phyloP scores from a whole-genome alignment of 2,329 filamentous ascomycete genomes.

The Colletotrichum sp. region DNA sequence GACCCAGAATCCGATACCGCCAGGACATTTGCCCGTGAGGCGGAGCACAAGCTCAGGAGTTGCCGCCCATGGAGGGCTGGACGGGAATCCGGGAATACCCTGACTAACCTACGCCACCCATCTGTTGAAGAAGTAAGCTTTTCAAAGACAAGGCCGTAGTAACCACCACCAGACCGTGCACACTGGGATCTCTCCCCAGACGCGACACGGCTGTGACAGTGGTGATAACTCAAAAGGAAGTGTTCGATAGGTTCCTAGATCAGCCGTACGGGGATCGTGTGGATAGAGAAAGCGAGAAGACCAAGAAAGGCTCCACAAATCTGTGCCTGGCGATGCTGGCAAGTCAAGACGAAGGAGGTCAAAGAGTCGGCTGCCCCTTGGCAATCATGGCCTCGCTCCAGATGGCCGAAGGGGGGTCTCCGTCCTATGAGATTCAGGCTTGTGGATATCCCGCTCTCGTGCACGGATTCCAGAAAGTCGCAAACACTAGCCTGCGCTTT shows the following conservation, averaged over 20 bases:
- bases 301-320: neutral
- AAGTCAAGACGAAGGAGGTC: constrained; percentile 5
- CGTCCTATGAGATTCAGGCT: neutral
- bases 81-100: neutral
- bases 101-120: neutral
- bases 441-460: neutral
- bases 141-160: neutral
- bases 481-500: neutral
- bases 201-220: constrained; percentile 21
- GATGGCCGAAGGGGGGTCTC: neutral
- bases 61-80: neutral
- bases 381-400: neutral
- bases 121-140: neutral
- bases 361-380: neutral
- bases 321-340: neutral
- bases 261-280: neutral
- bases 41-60: neutral
- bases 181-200: neutral
- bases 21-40: neutral
- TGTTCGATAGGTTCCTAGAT: neutral
- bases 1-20: neutral
- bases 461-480: neutral
- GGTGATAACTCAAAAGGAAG: constrained; percentile 7
- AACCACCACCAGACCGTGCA: neutral
- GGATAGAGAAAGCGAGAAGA: neutral